Conservation (phyloP, 495 filamentous ascomycete species). For the Daldinia decipiens region DNA sequence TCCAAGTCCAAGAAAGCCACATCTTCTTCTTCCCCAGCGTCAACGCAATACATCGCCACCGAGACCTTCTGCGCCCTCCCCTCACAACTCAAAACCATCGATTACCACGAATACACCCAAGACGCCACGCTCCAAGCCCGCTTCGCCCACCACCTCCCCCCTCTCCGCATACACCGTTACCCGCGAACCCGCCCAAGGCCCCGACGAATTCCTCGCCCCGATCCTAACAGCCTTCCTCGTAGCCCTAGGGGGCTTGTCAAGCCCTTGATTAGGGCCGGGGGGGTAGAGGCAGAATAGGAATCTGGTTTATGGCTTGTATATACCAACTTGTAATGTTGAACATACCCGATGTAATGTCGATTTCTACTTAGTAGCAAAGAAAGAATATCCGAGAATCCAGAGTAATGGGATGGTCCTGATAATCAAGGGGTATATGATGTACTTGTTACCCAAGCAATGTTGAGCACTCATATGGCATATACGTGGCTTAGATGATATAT, state of each 20-base stretch:
- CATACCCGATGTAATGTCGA: neutral
- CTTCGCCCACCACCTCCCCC: conserved; percentile 56
- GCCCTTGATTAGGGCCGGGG: neutral
- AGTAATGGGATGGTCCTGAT: no score
- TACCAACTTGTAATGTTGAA: neutral
- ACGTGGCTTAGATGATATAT: neutral
- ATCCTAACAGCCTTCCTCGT: conserved; percentile 66
- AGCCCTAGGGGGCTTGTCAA: no score
- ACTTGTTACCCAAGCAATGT: no score
- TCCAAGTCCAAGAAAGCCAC: conserved; percentile 54
- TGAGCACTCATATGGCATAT: no score
- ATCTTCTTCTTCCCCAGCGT: no score
- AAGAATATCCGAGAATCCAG: no score
- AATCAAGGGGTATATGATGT: no score
- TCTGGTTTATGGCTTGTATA: neutral
- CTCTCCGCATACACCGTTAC: conserved; percentile 69
- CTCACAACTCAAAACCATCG: conserved; percentile 65
- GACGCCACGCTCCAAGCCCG: conserved; percentile 56
- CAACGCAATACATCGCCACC: conserved; percentile 66
- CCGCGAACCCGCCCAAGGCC: conserved; percentile 50
- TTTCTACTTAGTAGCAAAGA: no score
- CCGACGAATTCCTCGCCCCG: conserved; percentile 66
- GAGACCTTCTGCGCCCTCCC: conserved; percentile 76
- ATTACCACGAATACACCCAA: conserved; percentile 65
- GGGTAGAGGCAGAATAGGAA: neutral